These are phyloP conservation scores for Oryza glaberrima DNA, from an alignment of 176 grass and related monocot genomes.

Conservation along the genomic window DNA sequence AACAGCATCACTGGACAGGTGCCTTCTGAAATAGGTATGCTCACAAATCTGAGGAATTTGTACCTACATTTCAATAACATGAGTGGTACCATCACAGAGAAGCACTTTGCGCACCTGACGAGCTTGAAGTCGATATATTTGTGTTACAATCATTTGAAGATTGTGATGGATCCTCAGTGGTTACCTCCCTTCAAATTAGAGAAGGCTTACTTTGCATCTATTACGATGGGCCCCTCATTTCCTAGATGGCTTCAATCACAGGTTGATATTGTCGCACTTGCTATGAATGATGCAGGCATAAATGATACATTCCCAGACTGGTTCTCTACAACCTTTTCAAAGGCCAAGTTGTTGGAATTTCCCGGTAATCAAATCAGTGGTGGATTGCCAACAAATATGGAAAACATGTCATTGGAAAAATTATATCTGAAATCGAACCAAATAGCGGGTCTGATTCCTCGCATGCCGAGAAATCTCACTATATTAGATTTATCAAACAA, in stretches of 20 bases:
- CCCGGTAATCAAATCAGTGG: slow-evolving; percentile 44
- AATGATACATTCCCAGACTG: slow-evolving; percentile 10
- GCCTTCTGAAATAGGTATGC: background rate
- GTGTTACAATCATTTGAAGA: slow-evolving; percentile 1
- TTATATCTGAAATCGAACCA: background rate
- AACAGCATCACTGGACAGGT: slow-evolving; percentile 22
- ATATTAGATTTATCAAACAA: background rate
- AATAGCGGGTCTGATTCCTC: background rate
- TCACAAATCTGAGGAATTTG: background rate
- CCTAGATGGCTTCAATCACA: slow-evolving; percentile 36
- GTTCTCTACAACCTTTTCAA: slow-evolving; percentile 13
- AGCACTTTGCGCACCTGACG: background rate
- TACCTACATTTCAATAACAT: background rate
- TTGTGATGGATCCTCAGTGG: slow-evolving; percentile 24
- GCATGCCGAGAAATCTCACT: background rate
- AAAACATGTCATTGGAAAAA: background rate
- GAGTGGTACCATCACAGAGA: slow-evolving; percentile 16
- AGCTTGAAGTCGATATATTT: background rate
- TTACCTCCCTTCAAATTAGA: slow-evolving; percentile 34
- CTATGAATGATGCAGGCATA: background rate
- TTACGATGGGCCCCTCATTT: slow-evolving; percentile 30
- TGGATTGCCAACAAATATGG: slow-evolving; percentile 21
- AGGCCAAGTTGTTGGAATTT: background rate
- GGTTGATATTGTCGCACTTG: background rate
- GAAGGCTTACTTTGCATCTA: background rate